phyloP scores from a whole-genome alignment of 441 rosid genomes.

The Corymbia calophylla region DNA sequence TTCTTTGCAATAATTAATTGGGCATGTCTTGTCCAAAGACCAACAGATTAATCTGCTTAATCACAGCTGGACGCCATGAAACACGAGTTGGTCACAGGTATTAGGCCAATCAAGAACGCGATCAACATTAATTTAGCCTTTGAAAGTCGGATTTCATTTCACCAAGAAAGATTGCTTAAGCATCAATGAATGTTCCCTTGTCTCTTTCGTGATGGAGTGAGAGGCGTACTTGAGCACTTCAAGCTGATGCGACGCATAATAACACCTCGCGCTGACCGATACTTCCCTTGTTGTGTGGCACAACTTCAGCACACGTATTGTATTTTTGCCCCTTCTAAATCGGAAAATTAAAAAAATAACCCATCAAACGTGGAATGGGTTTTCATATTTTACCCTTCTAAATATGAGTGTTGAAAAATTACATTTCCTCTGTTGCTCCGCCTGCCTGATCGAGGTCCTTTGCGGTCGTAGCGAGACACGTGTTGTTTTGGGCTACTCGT shows the following conservation, averaged over 20 bases:
- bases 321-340: neutral
- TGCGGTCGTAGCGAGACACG: too few relatives aligned
- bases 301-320: neutral
- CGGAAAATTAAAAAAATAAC: neutral
- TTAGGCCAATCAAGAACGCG: neutral
- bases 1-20: neutral
- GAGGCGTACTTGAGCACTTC: neutral
- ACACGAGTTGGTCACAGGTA: neutral
- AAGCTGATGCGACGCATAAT: neutral
- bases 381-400: neutral
- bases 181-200: neutral
- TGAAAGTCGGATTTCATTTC: neutral
- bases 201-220: neutral
- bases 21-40: neutral
- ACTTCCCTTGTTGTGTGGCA: neutral
- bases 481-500: neutral
- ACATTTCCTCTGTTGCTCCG: neutral
- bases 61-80: neutral
- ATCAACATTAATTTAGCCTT: neutral
- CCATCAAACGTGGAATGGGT: neutral
- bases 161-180: neutral
- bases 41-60: neutral
- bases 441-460: neutral
- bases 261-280: neutral
- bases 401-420: neutral